A percentile compares a stretch with the other conserved stretches of the same genome.
Evolutionary conservation across 768 basidiomycete species (phyloP).

Genomic region (Collybiopsis luxurians): DNA sequence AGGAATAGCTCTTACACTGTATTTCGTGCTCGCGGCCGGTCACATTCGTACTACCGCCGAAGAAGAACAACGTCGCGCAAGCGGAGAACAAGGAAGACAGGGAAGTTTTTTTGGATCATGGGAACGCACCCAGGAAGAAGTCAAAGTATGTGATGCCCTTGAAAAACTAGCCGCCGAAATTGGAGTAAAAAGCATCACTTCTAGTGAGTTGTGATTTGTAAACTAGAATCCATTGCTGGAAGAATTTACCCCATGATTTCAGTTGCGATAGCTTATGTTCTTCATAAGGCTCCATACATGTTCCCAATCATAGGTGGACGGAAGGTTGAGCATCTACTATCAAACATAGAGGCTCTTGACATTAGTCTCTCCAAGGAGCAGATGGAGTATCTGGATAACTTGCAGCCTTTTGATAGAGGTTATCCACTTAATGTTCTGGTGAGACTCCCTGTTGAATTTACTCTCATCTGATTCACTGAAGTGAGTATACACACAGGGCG

Average conservation of each 20-base stretch:
- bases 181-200: constrained; percentile 44
- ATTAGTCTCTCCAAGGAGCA: constrained; percentile 35
- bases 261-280: constrained; percentile 41
- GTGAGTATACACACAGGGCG: background rate
- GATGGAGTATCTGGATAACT: constrained; percentile 30
- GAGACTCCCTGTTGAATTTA: background rate
- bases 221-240: background rate
- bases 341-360: constrained; percentile 37
- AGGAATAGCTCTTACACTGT: constrained; percentile 5
- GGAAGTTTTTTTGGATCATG: constrained; percentile 29
- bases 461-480: background rate
- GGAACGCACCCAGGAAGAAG: constrained; percentile 46
- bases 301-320: constrained; percentile 21
- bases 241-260: background rate
- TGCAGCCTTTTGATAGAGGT: constrained; percentile 33
- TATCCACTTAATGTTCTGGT: constrained; percentile 26
- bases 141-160: constrained; percentile 37
- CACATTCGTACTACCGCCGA: constrained; percentile 28
- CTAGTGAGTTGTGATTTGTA: constrained; percentile 31
- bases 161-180: constrained; percentile 52
- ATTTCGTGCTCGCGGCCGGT: constrained; percentile 25
- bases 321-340: constrained; percentile 38
- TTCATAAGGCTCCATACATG: constrained; percentile 15
- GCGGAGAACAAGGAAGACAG: constrained; percentile 29
- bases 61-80: constrained; percentile 22